These are phyloP conservation scores for Rosellinia necatrix DNA, from an alignment of 2,329 filamentous ascomycete species.

Conservation along the genomic window DNA sequence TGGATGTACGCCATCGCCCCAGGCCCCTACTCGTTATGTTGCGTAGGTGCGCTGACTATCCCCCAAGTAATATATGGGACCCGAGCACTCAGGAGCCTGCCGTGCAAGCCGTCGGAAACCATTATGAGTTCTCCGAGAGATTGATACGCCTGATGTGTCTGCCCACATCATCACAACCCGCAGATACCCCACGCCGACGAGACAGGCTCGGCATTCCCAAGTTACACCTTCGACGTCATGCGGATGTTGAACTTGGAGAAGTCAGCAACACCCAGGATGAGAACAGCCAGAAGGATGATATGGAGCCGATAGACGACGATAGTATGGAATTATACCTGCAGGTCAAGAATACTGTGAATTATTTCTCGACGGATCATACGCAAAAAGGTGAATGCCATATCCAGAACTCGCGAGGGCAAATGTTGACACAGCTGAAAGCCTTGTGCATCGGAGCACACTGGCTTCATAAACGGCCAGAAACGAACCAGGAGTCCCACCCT, in stretches of 20 bases:
- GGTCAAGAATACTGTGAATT: constrained; percentile 75
- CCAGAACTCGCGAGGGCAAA: neutral
- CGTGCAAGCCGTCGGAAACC: constrained; percentile 59
- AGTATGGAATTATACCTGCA: constrained; percentile 52
- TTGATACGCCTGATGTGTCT: constrained; percentile 63
- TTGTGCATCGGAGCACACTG: constrained; percentile 75
- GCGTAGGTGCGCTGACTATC: constrained; percentile 16
- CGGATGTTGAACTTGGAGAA: constrained; percentile 33
- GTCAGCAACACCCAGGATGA: constrained; percentile 2
- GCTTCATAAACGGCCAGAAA: constrained; percentile 49
- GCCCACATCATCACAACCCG: constrained; percentile 18
- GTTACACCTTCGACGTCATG: constrained; percentile 21
- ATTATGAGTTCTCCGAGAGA: constrained; percentile 71
- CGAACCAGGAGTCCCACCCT: constrained; percentile 34
- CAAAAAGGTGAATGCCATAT: constrained; percentile 55
- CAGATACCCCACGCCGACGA: constrained; percentile 13
- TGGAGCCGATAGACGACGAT: constrained; percentile 23
- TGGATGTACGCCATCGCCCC: constrained; percentile 66
- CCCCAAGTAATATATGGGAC: constrained; percentile 68
- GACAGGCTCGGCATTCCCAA: constrained; percentile 21
- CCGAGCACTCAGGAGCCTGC: constrained; percentile 63
- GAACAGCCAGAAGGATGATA: constrained; percentile 15
- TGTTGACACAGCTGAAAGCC: constrained; percentile 48
- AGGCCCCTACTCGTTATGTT: neutral
- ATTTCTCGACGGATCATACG: constrained; percentile 73